A percentile compares a stretch with the other conserved stretches of the same genome.
phyloP scores from a whole-genome alignment of 768 basidiomycete genomes.

The Suillus lakei region DNA sequence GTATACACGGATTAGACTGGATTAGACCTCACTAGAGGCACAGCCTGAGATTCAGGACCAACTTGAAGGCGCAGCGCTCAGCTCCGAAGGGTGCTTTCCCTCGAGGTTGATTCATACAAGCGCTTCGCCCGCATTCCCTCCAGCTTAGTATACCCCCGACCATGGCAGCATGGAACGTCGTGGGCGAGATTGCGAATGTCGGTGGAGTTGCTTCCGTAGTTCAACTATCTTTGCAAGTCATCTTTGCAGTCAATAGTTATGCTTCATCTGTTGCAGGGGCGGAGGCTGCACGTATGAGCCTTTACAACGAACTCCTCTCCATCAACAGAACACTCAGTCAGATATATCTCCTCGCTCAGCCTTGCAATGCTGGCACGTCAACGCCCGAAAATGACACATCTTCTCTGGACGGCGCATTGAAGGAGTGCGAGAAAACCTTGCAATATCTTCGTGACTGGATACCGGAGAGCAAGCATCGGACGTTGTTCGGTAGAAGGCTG shows the following conservation, averaged over 20 bases:
- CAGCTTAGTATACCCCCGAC: neutral
- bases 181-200: neutral
- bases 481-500: neutral
- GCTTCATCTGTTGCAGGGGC: neutral
- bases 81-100: neutral
- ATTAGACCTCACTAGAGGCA: too few relatives aligned
- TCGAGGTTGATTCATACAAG: too few relatives aligned
- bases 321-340: neutral
- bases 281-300: neutral
- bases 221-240: conserved; percentile 1
- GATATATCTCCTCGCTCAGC: neutral
- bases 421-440: neutral
- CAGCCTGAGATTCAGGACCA: too few relatives aligned
- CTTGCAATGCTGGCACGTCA: neutral
- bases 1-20: too few relatives aligned
- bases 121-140: neutral
- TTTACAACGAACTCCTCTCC: neutral
- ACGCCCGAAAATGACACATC: neutral
- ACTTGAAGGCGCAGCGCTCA: too few relatives aligned
- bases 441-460: neutral
- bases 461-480: neutral
- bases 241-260: neutral
- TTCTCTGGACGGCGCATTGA: neutral
- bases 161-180: neutral
- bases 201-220: neutral